Evolutionary conservation across 2,329 filamentous ascomycete species (phyloP), one percentile per base, ranked within the genome.

Genomic region (Corynespora cassiicola): DNA sequence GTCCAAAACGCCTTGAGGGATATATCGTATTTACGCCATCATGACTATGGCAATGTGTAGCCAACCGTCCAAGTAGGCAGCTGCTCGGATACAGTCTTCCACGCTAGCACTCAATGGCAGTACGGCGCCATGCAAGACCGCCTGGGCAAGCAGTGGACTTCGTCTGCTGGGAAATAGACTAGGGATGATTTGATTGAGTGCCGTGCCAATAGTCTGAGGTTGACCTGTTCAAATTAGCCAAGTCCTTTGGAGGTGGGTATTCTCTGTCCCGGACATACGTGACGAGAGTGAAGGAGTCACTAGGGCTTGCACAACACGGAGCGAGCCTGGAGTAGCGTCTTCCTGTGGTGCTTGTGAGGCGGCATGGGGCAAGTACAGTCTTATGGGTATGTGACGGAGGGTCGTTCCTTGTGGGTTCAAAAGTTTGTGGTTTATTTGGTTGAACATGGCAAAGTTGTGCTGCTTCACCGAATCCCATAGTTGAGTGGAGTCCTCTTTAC

Each of bases 1-100:
- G n/a, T n/a, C n/a, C n/a, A n/a, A n/a, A n/a, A n/a, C n/a, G n/a
- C n/a, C n/a, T n/a, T n/a, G n/a, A n/a, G 22, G 22, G 8, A 24
- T 24, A n/a, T n/a, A n/a, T n/a, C n/a, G n/a, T n/a, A n/a, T 31
- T 23, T 60, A 80, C 10, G 72, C 74, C 61, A 90, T 76, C 74
- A 95, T 86, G 14, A 85, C 78, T 5, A 96, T 80, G 35, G 90
- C 87, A 26, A 96, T 70, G 66, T 90, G 89, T 17, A 96, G 68
- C 86, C 91, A 99, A 0, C 94, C 94, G 70, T 99, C 94, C 0
- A 90, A 84, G 74, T 96, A 97, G 2, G 89, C 84, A 4, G 88
- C 87, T 58, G 87, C 86, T 39, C 84, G 80, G 71, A 94, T 87
- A 41, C 99, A 66, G 30, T 96, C 92, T 59, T 90, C 87, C 12